A percentile compares a stretch with the other conserved stretches of the same genome.
These are phyloP conservation scores for Austroboletus novae-zelandiae DNA, from an alignment of 1,284 basidiomycete species.

Conservation along the genomic window DNA sequence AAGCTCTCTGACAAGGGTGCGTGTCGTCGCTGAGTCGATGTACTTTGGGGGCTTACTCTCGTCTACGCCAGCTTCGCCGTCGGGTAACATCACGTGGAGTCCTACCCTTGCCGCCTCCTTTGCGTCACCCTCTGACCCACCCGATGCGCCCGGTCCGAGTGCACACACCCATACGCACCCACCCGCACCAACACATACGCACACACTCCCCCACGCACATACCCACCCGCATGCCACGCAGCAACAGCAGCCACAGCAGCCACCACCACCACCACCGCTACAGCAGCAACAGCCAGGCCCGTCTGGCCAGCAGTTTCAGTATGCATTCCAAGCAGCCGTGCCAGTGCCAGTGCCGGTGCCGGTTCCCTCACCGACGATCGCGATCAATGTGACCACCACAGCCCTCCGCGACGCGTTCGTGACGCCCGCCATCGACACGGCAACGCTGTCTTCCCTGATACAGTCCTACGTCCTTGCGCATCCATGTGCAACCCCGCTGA, in stretches of 20 bases:
- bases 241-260: conserved; percentile 32
- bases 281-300: conserved; percentile 25
- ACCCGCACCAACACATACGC: conserved; percentile 11
- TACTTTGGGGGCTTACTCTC: neutral
- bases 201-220: conserved; percentile 1
- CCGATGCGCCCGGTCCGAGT: conserved; percentile 13
- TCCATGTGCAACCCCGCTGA: conserved; percentile 46
- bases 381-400: conserved; percentile 36
- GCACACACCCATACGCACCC: conserved; percentile 2
- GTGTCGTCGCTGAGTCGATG: neutral
- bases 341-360: conserved; percentile 13
- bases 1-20: conserved; percentile 47
- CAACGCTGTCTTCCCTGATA: conserved; percentile 49
- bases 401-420: conserved; percentile 50
- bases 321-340: conserved; percentile 29
- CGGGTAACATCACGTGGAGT: conserved; percentile 29
- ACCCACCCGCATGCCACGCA: conserved; percentile 27
- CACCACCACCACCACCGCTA: neutral
- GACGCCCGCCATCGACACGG: conserved; percentile 40
- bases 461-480: conserved; percentile 44
- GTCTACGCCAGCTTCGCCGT: conserved; percentile 6
- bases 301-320: conserved; percentile 35
- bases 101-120: conserved; percentile 32
- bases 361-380: conserved; percentile 26
- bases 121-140: conserved; percentile 8